Evolutionary conservation across 148 eudicot species (phyloP).

Genomic region (Nepenthes mirabilis): DNA sequence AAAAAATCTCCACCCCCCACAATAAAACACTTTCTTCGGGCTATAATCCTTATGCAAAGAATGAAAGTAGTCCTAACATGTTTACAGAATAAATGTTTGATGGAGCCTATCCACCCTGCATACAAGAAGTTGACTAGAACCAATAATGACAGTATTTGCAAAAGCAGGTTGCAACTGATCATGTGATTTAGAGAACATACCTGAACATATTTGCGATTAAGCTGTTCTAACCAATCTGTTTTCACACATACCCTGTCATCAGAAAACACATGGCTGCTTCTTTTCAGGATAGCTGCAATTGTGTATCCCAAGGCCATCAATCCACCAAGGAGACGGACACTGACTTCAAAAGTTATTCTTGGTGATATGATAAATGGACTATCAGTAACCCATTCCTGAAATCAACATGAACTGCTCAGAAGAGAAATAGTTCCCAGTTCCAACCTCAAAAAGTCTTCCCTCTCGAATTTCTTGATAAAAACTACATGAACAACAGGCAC

Average conservation of each 20-base stretch:
- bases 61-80: too few species aligned
- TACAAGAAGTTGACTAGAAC: too few species aligned
- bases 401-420: slow-evolving; percentile 7
- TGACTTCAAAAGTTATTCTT: slow-evolving; percentile 92
- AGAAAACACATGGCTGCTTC: slow-evolving; percentile 78
- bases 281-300: slow-evolving; percentile 83
- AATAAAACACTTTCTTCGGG: too few species aligned
- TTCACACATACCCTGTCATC: slow-evolving; percentile 73
- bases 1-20: too few species aligned
- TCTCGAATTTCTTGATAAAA: too few species aligned
- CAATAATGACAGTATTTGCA: neutral
- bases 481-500: too few species aligned
- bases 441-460: too few species aligned
- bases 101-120: too few species aligned
- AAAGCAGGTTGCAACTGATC: neutral
- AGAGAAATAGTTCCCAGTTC: slow-evolving; percentile 1
- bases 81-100: too few species aligned
- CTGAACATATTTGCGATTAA: slow-evolving; percentile 83
- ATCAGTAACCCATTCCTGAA: slow-evolving; percentile 97
- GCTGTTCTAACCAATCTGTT: slow-evolving; percentile 92
- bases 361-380: slow-evolving; percentile 95
- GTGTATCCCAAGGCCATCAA: slow-evolving; percentile 97
- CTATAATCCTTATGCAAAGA: too few species aligned
- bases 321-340: slow-evolving; percentile 97
- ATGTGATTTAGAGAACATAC: slow-evolving; percentile 18